Percentiles rank a stretch among this genome's conserved stretches.
phyloP scores from a whole-genome alignment of 805 yeast species.

The Myxozyma neotropica region DNA sequence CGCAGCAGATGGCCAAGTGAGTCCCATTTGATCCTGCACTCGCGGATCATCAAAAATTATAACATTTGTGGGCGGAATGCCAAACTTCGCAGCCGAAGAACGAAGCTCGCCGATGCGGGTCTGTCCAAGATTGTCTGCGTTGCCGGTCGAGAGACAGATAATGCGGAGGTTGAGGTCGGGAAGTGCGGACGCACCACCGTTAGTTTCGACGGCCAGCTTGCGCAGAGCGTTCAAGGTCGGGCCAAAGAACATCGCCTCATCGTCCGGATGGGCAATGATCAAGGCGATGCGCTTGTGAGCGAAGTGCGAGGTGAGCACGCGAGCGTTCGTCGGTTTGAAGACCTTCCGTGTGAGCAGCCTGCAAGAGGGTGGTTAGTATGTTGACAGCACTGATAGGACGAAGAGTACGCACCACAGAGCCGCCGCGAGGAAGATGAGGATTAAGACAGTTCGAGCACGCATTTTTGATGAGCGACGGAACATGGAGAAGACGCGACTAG shows the following conservation, averaged over 20 bases:
- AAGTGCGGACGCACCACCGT: not conserved
- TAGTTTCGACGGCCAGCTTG: conserved; percentile 31
- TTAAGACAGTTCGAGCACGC: conserved; percentile 10
- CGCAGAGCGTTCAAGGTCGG: conserved; percentile 66
- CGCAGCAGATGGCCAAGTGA: conserved; percentile 58
- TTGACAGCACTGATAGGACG: not conserved
- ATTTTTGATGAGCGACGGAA: not conserved
- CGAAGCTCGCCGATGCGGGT: conserved; percentile 62
- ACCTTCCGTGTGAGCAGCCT: conserved; percentile 11
- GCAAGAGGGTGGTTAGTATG: not conserved
- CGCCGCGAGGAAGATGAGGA: conserved; percentile 3
- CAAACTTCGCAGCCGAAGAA: conserved; percentile 57
- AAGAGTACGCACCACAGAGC: conserved; percentile 8
- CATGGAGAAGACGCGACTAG: not conserved
- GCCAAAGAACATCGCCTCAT: conserved; percentile 95
- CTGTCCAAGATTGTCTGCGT: conserved; percentile 71
- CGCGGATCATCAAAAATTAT: conserved; percentile 52
- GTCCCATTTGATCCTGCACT: conserved; percentile 70
- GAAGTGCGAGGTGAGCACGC: conserved; percentile 13
- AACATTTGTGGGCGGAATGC: conserved; percentile 48
- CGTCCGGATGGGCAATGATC: conserved; percentile 95
- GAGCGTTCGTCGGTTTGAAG: conserved; percentile 15
- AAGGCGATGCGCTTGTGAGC: conserved; percentile 39
- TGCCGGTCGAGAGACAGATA: conserved; percentile 66
- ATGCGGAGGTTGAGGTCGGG: conserved; percentile 16